Conservation (phyloP, 495 filamentous ascomycete genomes). For the Penicillium nucicola region DNA sequence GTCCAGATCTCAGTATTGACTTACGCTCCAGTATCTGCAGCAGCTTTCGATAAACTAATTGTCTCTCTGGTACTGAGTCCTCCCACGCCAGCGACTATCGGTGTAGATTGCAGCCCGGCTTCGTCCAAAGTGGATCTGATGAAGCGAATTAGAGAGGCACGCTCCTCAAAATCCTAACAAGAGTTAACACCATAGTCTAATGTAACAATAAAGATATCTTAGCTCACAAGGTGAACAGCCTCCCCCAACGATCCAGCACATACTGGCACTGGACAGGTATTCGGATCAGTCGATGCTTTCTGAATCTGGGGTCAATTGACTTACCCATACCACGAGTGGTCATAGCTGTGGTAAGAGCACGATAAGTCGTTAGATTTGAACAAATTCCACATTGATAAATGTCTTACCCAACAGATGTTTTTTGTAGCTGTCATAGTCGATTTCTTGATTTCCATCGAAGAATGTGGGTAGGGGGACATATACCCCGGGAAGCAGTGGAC, state of each 20-base stretch:
- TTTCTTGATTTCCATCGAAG: conserved; percentile 19
- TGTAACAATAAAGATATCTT: too few relatives aligned
- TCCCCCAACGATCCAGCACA: conserved; percentile 22
- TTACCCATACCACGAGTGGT: conserved; percentile 17
- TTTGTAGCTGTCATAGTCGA: conserved; percentile 19
- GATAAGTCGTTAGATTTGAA: neutral
- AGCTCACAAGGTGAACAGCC: conserved; percentile 18
- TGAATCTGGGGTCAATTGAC: neutral
- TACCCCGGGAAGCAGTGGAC: conserved; percentile 14
- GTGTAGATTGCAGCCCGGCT: conserved; percentile 15
- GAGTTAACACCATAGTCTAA: neutral
- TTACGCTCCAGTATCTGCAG: conserved; percentile 19
- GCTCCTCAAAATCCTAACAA: conserved; percentile 15
- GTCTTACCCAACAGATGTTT: conserved; percentile 15
- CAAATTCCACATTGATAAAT: neutral
- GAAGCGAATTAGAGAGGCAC: conserved; percentile 16
- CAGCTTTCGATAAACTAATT: conserved; percentile 10
- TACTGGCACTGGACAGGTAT: conserved; percentile 13
- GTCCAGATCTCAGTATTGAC: neutral
- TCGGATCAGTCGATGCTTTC: neutral
- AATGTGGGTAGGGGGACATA: conserved; percentile 20
- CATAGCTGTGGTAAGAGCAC: conserved; percentile 3
- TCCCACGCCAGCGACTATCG: conserved; percentile 19
- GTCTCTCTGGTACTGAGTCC: conserved; percentile 21
- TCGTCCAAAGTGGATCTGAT: conserved; percentile 16